phyloP scores from a whole-genome alignment of 352 stramenopile genomes.

The Phytophthora boehmeriae region DNA sequence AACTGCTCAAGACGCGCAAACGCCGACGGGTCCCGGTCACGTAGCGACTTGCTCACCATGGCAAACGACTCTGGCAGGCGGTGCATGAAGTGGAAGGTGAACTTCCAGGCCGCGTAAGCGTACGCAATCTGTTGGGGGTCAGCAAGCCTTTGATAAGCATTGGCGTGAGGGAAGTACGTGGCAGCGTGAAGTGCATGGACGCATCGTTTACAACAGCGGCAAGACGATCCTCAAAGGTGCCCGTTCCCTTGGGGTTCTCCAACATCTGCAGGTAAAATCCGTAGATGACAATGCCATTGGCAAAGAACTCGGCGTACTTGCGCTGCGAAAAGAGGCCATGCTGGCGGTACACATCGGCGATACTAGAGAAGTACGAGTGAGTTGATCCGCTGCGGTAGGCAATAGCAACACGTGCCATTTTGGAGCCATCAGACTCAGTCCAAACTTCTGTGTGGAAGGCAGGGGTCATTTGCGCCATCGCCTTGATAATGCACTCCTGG shows the following conservation, averaged over 20 bases:
- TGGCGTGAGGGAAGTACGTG: slow-evolving; percentile 81
- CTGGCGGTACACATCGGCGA: slow-evolving; percentile 86
- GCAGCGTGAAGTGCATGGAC: slow-evolving; percentile 85
- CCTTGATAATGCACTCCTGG: slow-evolving; percentile 77
- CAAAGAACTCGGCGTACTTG: slow-evolving; percentile 89
- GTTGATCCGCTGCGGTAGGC: slow-evolving; percentile 79
- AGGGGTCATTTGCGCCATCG: slow-evolving; percentile 77
- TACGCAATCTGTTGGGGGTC: slow-evolving; percentile 84
- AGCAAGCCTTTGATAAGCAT: slow-evolving; percentile 82
- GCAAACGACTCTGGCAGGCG: slow-evolving; percentile 81
- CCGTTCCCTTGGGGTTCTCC: slow-evolving; percentile 53
- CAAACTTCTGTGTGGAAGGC: slow-evolving; percentile 83
- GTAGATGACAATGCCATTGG: slow-evolving; percentile 86
- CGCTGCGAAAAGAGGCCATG: slow-evolving; percentile 82
- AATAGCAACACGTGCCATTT: slow-evolving; percentile 82
- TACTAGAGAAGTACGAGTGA: slow-evolving; percentile 89
- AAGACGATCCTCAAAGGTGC: slow-evolving; percentile 73
- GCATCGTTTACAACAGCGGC: slow-evolving; percentile 69
- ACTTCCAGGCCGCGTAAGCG: slow-evolving; percentile 88
- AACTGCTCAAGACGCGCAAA: slow-evolving; percentile 82
- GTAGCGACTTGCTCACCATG: slow-evolving; percentile 79
- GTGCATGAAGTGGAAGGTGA: slow-evolving; percentile 90
- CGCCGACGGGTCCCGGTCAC: slow-evolving; percentile 73
- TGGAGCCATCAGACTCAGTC: slow-evolving; percentile 70
- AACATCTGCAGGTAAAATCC: slow-evolving; percentile 85